phyloP scores from a whole-genome alignment of 2,329 filamentous ascomycete species.

The Colletotrichum brevisporum region DNA sequence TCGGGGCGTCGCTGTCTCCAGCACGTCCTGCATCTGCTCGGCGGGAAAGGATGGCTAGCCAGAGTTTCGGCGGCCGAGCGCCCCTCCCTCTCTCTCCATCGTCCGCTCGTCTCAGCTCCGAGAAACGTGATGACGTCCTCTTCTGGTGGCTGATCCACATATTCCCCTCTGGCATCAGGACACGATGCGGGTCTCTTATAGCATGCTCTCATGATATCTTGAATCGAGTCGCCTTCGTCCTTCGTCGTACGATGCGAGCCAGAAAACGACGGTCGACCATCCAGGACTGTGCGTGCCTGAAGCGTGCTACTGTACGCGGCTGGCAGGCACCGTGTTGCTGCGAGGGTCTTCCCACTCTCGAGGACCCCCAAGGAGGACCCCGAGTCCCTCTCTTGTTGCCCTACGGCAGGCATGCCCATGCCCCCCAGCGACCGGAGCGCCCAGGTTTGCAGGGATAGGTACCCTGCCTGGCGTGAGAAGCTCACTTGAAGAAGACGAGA shows the following conservation, averaged over 20 bases:
- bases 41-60: constrained; percentile 1
- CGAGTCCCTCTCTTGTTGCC: constrained; percentile 20
- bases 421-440: constrained; percentile 20
- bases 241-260: constrained; percentile 18
- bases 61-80: constrained; percentile 8
- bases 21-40: not conserved
- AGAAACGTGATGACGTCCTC: not conserved
- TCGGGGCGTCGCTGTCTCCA: not conserved
- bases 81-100: constrained; percentile 15
- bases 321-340: not conserved
- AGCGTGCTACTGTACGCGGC: constrained; percentile 3
- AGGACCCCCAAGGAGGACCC: constrained; percentile 8
- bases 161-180: not conserved
- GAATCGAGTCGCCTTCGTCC: not conserved
- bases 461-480: constrained; percentile 2
- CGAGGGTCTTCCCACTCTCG: not conserved
- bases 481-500: constrained; percentile 36
- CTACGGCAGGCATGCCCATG: constrained; percentile 35
- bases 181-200: constrained; percentile 5
- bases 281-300: constrained; percentile 5
- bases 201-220: constrained; percentile 16
- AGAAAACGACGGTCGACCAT: not conserved
- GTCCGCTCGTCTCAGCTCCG: constrained; percentile 8
- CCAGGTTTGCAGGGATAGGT: constrained; percentile 27
- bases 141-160: constrained; percentile 20